A percentile compares a stretch with the other conserved stretches of the same genome.
Conservation (phyloP, 2,329 filamentous ascomycete genomes). For the Aureobasidium sp. region DNA sequence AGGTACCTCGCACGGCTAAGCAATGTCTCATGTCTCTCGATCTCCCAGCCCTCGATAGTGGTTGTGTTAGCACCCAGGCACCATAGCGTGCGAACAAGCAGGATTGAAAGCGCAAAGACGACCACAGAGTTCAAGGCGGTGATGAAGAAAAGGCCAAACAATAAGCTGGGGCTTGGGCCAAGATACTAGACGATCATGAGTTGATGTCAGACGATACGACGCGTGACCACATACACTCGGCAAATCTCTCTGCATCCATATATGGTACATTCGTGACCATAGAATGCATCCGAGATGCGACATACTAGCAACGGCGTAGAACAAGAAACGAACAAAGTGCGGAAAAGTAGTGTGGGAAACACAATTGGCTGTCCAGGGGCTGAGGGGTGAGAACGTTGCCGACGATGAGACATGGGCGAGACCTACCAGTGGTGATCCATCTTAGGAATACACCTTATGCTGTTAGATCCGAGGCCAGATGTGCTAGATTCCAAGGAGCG, state of each 20-base stretch:
- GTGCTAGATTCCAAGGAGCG: not conserved
- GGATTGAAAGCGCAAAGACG: conserved; percentile 55
- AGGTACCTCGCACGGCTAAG: conserved; percentile 40
- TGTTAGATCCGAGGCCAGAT: not conserved
- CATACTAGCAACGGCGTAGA: conserved; percentile 60
- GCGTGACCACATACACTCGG: conserved; percentile 49
- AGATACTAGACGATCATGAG: conserved; percentile 48
- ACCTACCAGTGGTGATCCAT: conserved; percentile 88
- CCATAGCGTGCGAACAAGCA: conserved; percentile 57
- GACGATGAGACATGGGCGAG: conserved; percentile 44
- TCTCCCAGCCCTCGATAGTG: conserved; percentile 73
- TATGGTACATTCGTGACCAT: conserved; percentile 48
- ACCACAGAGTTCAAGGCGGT: conserved; percentile 52
- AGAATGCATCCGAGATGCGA: conserved; percentile 55
- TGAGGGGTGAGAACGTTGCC: not conserved
- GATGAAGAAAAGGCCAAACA: conserved; percentile 56
- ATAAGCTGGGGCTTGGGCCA: conserved; percentile 54
- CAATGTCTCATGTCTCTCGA: conserved; percentile 41
- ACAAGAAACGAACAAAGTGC: conserved; percentile 72
- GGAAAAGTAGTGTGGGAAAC: conserved; percentile 76
- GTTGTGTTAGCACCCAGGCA: conserved; percentile 63
- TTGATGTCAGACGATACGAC: not conserved
- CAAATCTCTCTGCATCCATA: conserved; percentile 60
- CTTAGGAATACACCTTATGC: conserved; percentile 52
- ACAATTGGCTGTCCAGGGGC: conserved; percentile 51